Conservation (phyloP, 2,329 filamentous ascomycete species). For the Scorias spongiosa region DNA sequence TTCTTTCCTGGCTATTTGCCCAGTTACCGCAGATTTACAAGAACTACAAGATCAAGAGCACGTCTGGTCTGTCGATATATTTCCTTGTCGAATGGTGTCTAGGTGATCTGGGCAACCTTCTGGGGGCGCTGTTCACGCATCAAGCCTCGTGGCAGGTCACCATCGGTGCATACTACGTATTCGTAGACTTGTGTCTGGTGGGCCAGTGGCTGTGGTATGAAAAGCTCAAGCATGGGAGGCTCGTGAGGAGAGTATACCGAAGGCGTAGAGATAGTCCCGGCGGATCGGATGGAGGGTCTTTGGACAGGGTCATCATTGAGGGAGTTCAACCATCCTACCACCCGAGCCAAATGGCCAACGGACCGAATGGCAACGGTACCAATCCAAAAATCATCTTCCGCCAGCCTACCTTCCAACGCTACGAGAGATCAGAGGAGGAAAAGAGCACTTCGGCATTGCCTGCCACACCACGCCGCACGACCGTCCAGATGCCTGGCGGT, state of each 20-base stretch:
- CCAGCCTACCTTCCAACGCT: constrained; percentile 13
- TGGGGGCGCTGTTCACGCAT: constrained; percentile 47
- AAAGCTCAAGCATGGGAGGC: constrained; percentile 35
- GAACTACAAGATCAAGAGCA: constrained; percentile 48
- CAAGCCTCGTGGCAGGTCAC: constrained; percentile 54
- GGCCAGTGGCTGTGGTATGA: constrained; percentile 54
- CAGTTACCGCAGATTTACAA: constrained; percentile 56
- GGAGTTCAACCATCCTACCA: constrained; percentile 5
- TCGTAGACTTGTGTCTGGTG: constrained; percentile 47
- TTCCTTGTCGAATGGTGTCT: constrained; percentile 53
- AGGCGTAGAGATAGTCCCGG: constrained; percentile 4
- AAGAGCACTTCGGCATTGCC: constrained; percentile 9
- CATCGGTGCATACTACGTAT: constrained; percentile 50
- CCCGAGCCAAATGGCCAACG: background rate
- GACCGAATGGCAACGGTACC: constrained; percentile 5
- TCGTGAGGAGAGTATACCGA: constrained; percentile 23
- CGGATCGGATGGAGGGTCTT: constrained; percentile 5
- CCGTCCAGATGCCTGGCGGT: constrained; percentile 14
- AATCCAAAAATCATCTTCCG: constrained; percentile 17
- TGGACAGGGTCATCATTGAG: constrained; percentile 18
- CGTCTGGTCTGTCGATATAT: constrained; percentile 48
- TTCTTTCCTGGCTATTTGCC: constrained; percentile 53
- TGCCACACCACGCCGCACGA: constrained; percentile 11
- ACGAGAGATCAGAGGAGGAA: constrained; percentile 10
- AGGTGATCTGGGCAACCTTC: constrained; percentile 47